Percentiles rank a stretch among this genome's conserved stretches.
These are phyloP conservation scores for Lagerstroemia fauriei DNA, from an alignment of 441 rosid species.

Conservation along the genomic window DNA sequence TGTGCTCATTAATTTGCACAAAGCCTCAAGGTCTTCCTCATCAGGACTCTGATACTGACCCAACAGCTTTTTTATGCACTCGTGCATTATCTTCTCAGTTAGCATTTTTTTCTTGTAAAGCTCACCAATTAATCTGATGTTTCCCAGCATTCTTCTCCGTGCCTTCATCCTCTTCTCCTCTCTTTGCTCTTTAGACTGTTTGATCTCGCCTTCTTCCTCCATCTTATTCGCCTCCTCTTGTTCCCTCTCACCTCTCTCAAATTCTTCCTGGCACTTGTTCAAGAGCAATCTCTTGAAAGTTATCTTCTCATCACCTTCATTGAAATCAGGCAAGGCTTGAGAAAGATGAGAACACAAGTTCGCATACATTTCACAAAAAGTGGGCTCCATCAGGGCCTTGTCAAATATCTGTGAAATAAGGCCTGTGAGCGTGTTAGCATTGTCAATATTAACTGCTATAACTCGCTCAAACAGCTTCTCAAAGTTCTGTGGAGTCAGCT, in stretches of 20 bases:
- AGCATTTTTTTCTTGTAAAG: constrained; percentile 86
- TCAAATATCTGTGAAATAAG: constrained; percentile 94
- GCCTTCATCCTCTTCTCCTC: constrained; percentile 87
- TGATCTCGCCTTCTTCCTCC: constrained; percentile 76
- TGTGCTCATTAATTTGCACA: constrained; percentile 89
- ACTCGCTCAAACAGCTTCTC: constrained; percentile 89
- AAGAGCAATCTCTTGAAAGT: constrained; percentile 83
- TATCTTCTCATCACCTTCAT: constrained; percentile 61
- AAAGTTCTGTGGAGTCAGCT: constrained; percentile 94
- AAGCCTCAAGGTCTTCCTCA: constrained; percentile 87
- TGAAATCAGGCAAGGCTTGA: constrained; percentile 67
- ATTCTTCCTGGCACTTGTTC: constrained; percentile 91
- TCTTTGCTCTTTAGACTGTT: constrained; percentile 73
- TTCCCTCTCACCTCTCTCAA: constrained; percentile 89
- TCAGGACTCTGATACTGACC: constrained; percentile 79
- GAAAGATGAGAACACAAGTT: constrained; percentile 75
- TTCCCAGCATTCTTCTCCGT: constrained; percentile 88
- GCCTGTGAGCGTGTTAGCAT: constrained; percentile 64
- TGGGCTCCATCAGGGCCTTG: constrained; percentile 96
- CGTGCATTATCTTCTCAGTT: constrained; percentile 88
- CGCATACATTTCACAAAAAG: constrained; percentile 98
- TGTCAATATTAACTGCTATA: constrained; percentile 76
- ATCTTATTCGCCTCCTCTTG: constrained; percentile 90
- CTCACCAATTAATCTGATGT: constrained; percentile 95
- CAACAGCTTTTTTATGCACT: constrained; percentile 69